Base-by-base conservation (phyloP, 2,329 filamentous ascomycete genomes). In the Aspergillus versicolor region DNA sequence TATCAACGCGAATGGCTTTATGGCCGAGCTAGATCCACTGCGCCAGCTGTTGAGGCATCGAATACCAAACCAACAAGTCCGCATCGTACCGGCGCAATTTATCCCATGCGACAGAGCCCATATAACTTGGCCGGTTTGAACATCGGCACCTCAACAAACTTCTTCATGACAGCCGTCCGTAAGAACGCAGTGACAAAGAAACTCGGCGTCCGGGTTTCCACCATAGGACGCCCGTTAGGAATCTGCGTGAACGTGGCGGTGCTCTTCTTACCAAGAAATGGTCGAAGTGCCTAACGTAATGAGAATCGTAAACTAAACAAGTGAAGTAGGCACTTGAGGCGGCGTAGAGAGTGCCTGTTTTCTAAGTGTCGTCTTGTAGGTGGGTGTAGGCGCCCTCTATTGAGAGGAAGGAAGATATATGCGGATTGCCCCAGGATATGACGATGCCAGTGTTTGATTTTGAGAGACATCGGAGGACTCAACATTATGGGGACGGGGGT, bases 91-190 rank as follows among this genome's bases (percentile, higher is more conserved):
- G 77, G 76, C 0, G 73, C 69, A 27, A 79, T 72, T 2, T 67
- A 70, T 0, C 77, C 77, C 52, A 79, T 79, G 30, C 60, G 63
- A 2, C 70, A 69, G 12, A 79, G 64, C 0, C 77, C 77, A 58
- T 79, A 79, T 54, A 79, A 61, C 61, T 75, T 78, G 0, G 77
- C 77, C 1, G 77, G 71, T 50, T 79, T 79, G 0, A 73, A 72
- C 3, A 71, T 69, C 2, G 75, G 79, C n/a, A 80, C 52, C 60
- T 77, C 72, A 17, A 80, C 78, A 61, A 79, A 79, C 4, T 71
- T 70, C n/a, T 73, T 72, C 3, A 75, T 68, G 56, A 74, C 32
- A 67, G 65, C 61, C 63, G 68, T 57, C 65, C 52, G 59, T 61
- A 15, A 61, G 49, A 2, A 65, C 48, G 1, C 58, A 60, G 12